Evolutionary conservation across 371 early-diverging fungal genomes (phyloP).

Genomic region (Zopfochytrium polystomum): DNA sequence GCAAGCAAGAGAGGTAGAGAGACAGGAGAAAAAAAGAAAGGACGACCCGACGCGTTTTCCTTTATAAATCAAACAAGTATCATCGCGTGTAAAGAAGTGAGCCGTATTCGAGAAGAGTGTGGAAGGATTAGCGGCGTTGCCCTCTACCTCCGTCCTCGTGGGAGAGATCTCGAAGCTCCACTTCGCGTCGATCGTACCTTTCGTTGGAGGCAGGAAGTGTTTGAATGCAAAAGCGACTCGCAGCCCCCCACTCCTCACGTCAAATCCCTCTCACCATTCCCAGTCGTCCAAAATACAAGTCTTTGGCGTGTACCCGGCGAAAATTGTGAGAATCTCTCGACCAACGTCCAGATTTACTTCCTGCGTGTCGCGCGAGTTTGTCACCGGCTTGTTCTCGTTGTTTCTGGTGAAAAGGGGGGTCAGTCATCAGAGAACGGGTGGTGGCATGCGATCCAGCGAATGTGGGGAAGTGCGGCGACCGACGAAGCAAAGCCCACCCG

Average conservation of each 20-base stretch:
- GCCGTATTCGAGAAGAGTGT: too few species aligned
- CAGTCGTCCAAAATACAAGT: conserved; percentile 44
- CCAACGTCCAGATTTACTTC: conserved; percentile 40
- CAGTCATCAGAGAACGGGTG: not conserved
- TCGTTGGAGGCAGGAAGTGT: too few species aligned
- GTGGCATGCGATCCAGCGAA: too few species aligned
- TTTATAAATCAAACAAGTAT: too few species aligned
- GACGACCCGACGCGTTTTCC: not conserved
- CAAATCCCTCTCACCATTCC: conserved; percentile 37
- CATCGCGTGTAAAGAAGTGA: too few species aligned
- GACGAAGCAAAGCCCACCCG: not conserved
- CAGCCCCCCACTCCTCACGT: too few species aligned
- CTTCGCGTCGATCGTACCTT: too few species aligned
- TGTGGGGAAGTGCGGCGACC: not conserved
- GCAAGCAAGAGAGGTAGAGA: conserved; percentile 1
- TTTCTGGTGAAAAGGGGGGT: conserved; percentile 23
- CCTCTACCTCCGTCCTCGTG: too few species aligned
- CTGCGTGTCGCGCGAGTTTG: conserved; percentile 50
- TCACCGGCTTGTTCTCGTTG: conserved; percentile 51
- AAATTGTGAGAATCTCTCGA: conserved; percentile 44
- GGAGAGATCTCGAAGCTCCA: too few species aligned
- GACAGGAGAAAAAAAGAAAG: not conserved
- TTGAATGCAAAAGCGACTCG: too few species aligned
- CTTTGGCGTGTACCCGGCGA: conserved; percentile 28
- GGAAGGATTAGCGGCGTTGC: too few species aligned